Evolutionary conservation across 768 basidiomycete species (phyloP).

Genomic region (Leucocoprinus leucothites): DNA sequence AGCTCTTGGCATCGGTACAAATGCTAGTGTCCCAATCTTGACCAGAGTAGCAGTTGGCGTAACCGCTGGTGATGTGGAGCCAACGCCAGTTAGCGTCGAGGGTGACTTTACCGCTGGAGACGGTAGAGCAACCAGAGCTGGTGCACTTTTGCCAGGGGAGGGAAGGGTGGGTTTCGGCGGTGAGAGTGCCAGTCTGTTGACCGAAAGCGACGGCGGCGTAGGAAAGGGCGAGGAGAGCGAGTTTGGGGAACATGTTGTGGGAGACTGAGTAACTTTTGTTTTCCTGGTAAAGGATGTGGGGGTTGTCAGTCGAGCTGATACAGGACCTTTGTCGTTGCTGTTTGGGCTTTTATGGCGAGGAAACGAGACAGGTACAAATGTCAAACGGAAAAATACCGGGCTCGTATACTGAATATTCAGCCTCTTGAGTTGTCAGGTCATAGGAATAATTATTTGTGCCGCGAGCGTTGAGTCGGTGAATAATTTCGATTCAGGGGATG

Average conservation of each 20-base stretch:
- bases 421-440: too few species aligned
- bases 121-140: conserved; percentile 24
- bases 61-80: conserved; percentile 25
- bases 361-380: too few species aligned
- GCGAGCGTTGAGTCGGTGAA: too few species aligned
- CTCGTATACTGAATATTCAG: too few species aligned
- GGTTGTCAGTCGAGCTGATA: too few species aligned
- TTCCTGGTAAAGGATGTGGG: too few species aligned
- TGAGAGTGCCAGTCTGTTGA: conserved; percentile 40
- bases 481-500: too few species aligned
- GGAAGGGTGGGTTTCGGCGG: conserved; percentile 38
- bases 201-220: conserved; percentile 22
- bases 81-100: conserved; percentile 47
- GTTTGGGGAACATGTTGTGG: conserved; percentile 1
- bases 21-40: conserved; percentile 26
- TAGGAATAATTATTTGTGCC: too few species aligned
- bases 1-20: conserved; percentile 36
- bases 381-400: too few species aligned
- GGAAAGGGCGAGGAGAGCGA: conserved; percentile 20
- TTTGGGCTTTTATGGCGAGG: too few species aligned
- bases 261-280: too few species aligned
- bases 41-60: conserved; percentile 29
- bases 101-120: conserved; percentile 24
- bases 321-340: too few species aligned
- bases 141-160: conserved; percentile 37